Evolutionary conservation across 768 basidiomycete genomes (phyloP), one percentile per base, ranked within the genome.

Genomic region (Scleroderma citrinum): DNA sequence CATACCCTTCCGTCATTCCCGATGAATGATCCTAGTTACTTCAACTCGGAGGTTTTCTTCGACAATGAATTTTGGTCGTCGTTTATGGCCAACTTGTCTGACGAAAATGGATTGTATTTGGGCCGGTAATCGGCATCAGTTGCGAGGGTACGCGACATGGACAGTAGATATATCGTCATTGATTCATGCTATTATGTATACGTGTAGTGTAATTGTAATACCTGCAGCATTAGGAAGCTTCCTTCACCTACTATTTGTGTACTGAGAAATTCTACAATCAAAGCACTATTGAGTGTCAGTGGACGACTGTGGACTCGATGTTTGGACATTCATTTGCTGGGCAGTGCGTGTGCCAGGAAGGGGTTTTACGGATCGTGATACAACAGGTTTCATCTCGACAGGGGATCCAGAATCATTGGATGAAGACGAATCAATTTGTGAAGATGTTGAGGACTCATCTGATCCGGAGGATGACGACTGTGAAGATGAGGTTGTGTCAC

Each of bases 311-410:
- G 30, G 44, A 34, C 41, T 50, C 47, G 73, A 45, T n/a, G 69
- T 62, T 3, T 68, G 63, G 30, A 70, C 64, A 31, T 64, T 56
- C 5, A 70, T 57, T 46, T 52, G 51, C 40, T 44, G 52, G 5
- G 46, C 49, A n/a, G 54, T 52, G 36, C 76, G 73, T 52, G 40
- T 29, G 8, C 64, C 67, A 8, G 77, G 78, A 30, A 80, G 69
- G 23, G 78, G 76, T 52, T 67, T 76, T 49, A 76, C 72, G 29
- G 67, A 66, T 24, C 78, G 68, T 1, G 75, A 70, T 20, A 65
- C 57, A 43, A 76, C 64, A n/a, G 68, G 69, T 11, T 63, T 69
- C 46, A 74, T 70, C 42, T 71, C 71, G 20, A 56, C 38, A 5
- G 52, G 54, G 6, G 55, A 41, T 13, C 51, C 48, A 3, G 51